Evolutionary conservation across 2,329 filamentous ascomycete species (phyloP).

Genomic region (Metarhizium anisopliae): DNA sequence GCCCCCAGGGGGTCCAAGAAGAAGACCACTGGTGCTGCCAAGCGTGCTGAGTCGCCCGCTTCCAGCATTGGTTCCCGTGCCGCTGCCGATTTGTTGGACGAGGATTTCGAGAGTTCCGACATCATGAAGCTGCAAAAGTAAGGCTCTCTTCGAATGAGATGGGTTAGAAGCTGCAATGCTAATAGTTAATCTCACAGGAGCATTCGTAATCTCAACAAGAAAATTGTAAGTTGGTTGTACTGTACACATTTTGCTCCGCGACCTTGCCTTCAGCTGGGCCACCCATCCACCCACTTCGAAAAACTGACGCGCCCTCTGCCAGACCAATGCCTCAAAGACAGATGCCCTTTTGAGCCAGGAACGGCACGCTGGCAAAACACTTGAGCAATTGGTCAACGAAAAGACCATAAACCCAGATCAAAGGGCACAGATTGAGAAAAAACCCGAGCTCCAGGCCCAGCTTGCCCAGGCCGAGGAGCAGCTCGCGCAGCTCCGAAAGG

Average conservation of each 20-base stretch:
- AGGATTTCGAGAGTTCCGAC: slow-evolving; percentile 62
- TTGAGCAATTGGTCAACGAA: slow-evolving; percentile 62
- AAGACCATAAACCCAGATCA: slow-evolving; percentile 76
- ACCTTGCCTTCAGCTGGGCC: background rate
- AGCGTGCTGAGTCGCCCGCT: slow-evolving; percentile 46
- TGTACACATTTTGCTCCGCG: too few species aligned
- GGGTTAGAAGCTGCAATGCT: background rate
- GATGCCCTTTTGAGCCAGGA: slow-evolving; percentile 58
- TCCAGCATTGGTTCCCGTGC: slow-evolving; percentile 36
- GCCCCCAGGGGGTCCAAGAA: slow-evolving; percentile 64
- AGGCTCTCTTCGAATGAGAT: slow-evolving; percentile 19
- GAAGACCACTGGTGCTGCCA: slow-evolving; percentile 45
- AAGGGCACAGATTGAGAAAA: slow-evolving; percentile 68
- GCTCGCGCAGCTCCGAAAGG: slow-evolving; percentile 63
- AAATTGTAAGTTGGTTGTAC: slow-evolving; percentile 58
- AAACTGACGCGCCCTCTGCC: slow-evolving; percentile 20
- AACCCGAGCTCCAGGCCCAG: slow-evolving; percentile 61
- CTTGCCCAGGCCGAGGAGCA: slow-evolving; percentile 65
- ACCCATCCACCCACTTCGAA: background rate
- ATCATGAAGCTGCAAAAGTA: slow-evolving; percentile 89
- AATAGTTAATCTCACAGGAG: slow-evolving; percentile 43
- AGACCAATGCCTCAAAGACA: slow-evolving; percentile 66
- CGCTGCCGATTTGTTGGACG: slow-evolving; percentile 49
- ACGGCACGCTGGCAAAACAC: slow-evolving; percentile 59
- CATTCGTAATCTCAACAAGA: slow-evolving; percentile 89